phyloP scores from a whole-genome alignment of 2,329 filamentous ascomycete genomes.

The Penicillium sp. region DNA sequence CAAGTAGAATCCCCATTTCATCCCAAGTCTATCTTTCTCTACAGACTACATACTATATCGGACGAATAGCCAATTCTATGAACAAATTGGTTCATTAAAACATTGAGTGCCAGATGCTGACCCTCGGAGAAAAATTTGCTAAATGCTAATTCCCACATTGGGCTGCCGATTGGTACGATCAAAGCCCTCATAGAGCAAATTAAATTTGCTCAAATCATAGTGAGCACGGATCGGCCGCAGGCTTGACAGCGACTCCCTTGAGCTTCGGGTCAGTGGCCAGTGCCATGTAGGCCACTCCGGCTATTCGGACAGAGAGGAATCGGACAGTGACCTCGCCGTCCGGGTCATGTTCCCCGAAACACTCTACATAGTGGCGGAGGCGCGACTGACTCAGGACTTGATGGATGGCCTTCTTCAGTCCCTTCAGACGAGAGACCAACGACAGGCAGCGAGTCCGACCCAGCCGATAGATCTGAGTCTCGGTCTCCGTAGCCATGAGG shows the following conservation, averaged over 20 bases:
- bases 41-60: too few relatives aligned
- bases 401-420: background rate
- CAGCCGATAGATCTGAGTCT: conserved; percentile 1
- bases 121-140: background rate
- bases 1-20: too few relatives aligned
- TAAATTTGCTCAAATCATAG: background rate
- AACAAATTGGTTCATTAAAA: too few relatives aligned
- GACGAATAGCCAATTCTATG: too few relatives aligned
- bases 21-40: too few relatives aligned
- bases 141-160: too few relatives aligned
- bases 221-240: background rate
- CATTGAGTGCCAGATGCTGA: background rate
- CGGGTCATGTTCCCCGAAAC: conserved; percentile 8
- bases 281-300: background rate
- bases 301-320: conserved; percentile 14
- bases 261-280: background rate
- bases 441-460: conserved; percentile 10
- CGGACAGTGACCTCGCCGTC: conserved; percentile 3
- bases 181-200: background rate
- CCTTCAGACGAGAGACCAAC: background rate
- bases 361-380: conserved; percentile 3
- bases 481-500: background rate
- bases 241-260: background rate
- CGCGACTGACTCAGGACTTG: background rate
- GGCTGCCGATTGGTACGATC: background rate